These are phyloP conservation scores for Herpetomonas tarakana DNA, from an alignment of 208 protist genomes.

Conservation along the genomic window DNA sequence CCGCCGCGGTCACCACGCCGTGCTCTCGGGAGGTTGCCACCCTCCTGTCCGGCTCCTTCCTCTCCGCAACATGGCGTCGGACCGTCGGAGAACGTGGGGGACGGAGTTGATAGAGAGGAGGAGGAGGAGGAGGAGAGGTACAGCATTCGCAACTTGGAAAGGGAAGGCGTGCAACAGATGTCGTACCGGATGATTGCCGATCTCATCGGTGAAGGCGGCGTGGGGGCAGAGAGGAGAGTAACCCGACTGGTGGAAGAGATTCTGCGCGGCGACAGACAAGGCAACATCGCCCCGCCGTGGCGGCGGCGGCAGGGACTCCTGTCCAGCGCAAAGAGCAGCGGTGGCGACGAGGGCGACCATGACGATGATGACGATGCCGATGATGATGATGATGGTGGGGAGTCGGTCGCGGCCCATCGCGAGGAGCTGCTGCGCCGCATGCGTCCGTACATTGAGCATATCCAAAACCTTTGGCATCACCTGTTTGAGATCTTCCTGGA, in stretches of 20 bases:
- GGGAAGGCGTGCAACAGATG: not conserved
- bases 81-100: not conserved
- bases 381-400: not conserved
- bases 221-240: not conserved
- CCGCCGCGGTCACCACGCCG: too few species aligned
- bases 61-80: too few species aligned
- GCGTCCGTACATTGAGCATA: not conserved
- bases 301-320: not conserved
- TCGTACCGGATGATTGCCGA: not conserved
- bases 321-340: not conserved
- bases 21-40: too few species aligned
- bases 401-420: not conserved
- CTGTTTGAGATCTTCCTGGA: constrained; percentile 1
- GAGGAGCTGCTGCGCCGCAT: constrained; percentile 5
- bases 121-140: not conserved
- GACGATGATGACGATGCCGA: constrained; percentile 8
- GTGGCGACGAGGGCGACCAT: constrained; percentile 6
- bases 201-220: not conserved
- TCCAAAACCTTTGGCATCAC: not conserved
- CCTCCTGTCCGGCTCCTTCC: too few species aligned
- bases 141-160: not conserved
- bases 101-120: not conserved
- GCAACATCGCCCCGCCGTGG: too few species aligned
- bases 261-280: not conserved
- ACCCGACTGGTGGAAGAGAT: not conserved